Percentiles rank a stretch among this genome's conserved stretches.
Conservation (phyloP, 2,329 filamentous ascomycete species). For the Colletotrichum sansevieriae region DNA sequence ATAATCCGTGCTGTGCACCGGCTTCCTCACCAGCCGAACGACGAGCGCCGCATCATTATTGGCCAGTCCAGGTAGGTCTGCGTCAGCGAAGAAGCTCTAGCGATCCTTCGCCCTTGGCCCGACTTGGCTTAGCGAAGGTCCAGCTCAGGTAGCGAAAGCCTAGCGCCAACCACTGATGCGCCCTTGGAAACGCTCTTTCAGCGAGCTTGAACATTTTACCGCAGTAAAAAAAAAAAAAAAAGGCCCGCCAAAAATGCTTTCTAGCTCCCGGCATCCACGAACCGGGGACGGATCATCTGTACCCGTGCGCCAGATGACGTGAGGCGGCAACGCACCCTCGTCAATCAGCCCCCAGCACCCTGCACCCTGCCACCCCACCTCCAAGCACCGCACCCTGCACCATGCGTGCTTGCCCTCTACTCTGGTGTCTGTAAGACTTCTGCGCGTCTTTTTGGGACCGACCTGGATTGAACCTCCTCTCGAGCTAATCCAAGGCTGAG, state of each 20-base stretch:
- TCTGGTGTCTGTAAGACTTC: background rate
- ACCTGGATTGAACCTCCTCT: background rate
- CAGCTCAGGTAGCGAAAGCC: no score
- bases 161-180: no score
- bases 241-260: background rate
- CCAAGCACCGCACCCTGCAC: background rate
- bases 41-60: background rate
- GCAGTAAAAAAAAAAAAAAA: background rate
- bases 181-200: background rate
- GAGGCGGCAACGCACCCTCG: constrained; percentile 13
- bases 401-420: constrained; percentile 1
- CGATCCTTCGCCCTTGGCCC: background rate
- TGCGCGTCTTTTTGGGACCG: constrained; percentile 2
- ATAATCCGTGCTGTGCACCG: constrained; percentile 4
- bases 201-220: background rate
- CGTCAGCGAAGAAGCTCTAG: constrained; percentile 1
- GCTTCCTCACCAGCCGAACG: background rate
- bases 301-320: constrained; percentile 39
- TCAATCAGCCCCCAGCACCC: background rate
- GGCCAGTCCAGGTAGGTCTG: no score
- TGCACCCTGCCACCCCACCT: constrained; percentile 5
- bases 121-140: no score
- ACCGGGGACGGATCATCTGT: constrained; percentile 22
- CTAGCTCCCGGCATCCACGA: background rate
- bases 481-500: background rate